Evolutionary conservation across 106 monocot species (phyloP).

Genomic region (Apostasia shenzhenica): DNA sequence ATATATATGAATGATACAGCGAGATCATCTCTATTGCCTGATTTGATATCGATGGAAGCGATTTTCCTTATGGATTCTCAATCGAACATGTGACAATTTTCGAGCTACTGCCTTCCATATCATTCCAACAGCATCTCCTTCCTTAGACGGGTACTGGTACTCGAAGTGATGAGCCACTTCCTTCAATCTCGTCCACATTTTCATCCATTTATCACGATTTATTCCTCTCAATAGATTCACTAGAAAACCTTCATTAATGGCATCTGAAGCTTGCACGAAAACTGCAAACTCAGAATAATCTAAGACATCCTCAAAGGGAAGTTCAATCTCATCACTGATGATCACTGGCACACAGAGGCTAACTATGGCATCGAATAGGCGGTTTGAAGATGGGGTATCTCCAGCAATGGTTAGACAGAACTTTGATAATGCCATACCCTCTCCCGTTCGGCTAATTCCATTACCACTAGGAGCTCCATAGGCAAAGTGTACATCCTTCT

Average conservation of each 20-base stretch:
- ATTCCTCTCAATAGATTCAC: slow-evolving; percentile 44
- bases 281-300: slow-evolving; percentile 77
- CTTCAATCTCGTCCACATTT: slow-evolving; percentile 65
- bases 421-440: slow-evolving; percentile 71
- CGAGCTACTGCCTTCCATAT: slow-evolving; percentile 72
- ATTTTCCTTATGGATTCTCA: slow-evolving; percentile 34
- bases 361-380: slow-evolving; percentile 80
- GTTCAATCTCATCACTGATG: slow-evolving; percentile 78
- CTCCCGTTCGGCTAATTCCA: slow-evolving; percentile 37
- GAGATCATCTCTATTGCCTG: not conserved
- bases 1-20: too few species aligned
- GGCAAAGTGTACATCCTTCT: slow-evolving; percentile 65
- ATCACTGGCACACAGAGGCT: slow-evolving; percentile 79
- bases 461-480: slow-evolving; percentile 34
- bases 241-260: slow-evolving; percentile 51
- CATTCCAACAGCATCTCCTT: slow-evolving; percentile 80
- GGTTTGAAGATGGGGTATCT: slow-evolving; percentile 85
- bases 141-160: slow-evolving; percentile 59
- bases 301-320: slow-evolving; percentile 76
- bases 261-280: slow-evolving; percentile 58
- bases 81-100: slow-evolving; percentile 30
- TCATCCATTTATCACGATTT: slow-evolving; percentile 46
- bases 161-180: slow-evolving; percentile 53
- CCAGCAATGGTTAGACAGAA: slow-evolving; percentile 87
- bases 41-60: slow-evolving; percentile 22